A percentile compares a stretch with the other conserved stretches of the same genome.
These are phyloP conservation scores for Citrus maxima DNA, from an alignment of 345 rosid species.

Conservation along the genomic window DNA sequence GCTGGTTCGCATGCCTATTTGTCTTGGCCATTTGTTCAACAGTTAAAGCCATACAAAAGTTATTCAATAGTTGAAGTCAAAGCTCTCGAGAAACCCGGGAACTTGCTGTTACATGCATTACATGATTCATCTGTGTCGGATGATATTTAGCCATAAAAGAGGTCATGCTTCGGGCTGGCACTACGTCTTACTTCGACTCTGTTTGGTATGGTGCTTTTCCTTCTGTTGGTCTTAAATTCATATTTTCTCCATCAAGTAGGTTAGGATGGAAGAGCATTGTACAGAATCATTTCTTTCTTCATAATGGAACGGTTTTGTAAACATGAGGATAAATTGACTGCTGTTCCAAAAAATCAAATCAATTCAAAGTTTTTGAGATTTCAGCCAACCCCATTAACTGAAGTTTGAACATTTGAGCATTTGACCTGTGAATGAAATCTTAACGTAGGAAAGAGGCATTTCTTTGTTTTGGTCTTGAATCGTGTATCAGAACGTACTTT, in stretches of 20 bases:
- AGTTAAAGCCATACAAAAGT: neutral
- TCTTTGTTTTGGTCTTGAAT: neutral
- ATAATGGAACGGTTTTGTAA: neutral
- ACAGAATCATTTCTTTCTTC: neutral
- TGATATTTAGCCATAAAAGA: neutral
- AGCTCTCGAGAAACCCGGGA: neutral
- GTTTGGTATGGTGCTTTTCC: neutral
- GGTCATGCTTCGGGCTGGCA: neutral
- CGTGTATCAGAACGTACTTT: neutral
- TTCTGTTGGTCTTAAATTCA: neutral
- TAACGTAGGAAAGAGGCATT: neutral
- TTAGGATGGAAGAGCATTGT: neutral
- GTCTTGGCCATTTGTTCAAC: neutral
- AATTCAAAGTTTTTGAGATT: neutral
- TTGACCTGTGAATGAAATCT: neutral
- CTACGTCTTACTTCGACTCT: neutral
- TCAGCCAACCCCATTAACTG: conserved; percentile 22
- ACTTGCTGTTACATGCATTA: neutral
- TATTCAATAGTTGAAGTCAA: neutral
- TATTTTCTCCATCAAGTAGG: neutral
- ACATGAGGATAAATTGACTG: neutral
- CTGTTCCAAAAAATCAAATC: too few species aligned
- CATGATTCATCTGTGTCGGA: neutral
- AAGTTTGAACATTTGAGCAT: neutral
- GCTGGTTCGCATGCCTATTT: neutral